phyloP scores from a whole-genome alignment of 306 rosid genomes.

The Gastrolobium villosum region DNA sequence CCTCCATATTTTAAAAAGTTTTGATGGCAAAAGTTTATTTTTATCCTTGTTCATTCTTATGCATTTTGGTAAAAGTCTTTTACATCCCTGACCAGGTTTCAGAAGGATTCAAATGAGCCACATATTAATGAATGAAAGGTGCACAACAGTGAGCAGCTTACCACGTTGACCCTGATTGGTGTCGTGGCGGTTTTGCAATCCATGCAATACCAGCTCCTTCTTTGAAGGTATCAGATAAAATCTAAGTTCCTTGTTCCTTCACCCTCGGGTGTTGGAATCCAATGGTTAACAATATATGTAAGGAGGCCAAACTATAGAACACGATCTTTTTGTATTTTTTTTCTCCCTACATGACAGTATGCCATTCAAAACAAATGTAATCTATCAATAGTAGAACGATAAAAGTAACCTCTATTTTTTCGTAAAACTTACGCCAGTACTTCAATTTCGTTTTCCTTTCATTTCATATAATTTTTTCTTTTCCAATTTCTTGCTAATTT shows the following conservation, averaged over 20 bases:
- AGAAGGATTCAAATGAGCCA: conserved; percentile 14
- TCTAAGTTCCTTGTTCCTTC: conserved; percentile 32
- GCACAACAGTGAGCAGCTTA: conserved; percentile 37
- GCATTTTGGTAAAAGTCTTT: not conserved
- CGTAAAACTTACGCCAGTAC: not conserved
- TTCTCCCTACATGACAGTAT: conserved; percentile 7
- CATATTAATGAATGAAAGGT: conserved; percentile 11
- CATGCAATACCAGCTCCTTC: conserved; percentile 40
- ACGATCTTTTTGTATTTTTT: conserved; percentile 14
- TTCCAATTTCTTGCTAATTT: not conserved
- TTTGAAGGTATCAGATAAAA: conserved; percentile 16
- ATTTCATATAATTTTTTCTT: not conserved
- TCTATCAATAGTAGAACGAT: conserved; percentile 22
- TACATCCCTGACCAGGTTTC: conserved; percentile 37
- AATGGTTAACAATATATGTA: conserved; percentile 41
- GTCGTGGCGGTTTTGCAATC: conserved; percentile 34
- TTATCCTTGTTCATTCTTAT: not conserved
- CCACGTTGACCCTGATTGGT: conserved; percentile 40
- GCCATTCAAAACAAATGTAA: conserved; percentile 40
- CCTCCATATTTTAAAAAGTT: not conserved
- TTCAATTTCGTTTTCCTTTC: not conserved
- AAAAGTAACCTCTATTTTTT: not conserved
- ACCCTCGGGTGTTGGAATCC: conserved; percentile 42
- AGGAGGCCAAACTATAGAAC: conserved; percentile 39
- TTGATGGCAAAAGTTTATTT: not conserved